Base-by-base conservation (phyloP, 305 asterid genomes). In the Fraxinus sp. region DNA sequence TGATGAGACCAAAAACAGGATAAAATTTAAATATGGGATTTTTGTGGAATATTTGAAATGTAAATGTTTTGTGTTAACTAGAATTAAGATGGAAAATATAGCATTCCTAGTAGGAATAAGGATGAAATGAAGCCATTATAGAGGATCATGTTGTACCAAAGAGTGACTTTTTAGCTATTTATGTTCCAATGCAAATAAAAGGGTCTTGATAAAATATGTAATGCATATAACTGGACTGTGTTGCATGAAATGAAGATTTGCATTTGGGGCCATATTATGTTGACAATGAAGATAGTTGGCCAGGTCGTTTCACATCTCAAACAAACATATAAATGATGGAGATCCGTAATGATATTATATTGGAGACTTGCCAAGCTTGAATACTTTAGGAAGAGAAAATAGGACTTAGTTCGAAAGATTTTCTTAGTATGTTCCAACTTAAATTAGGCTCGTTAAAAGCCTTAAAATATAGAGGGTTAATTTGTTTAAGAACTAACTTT, bases 281-380 rank as follows among this genome's bases (percentile, higher is more conserved):
- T 59, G 55, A 70, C 33, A 55, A 22, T 26, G 9, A 16, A 35
- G 39, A 75, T 76, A 7, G 20, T 20, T 79, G 39, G 55, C 72
- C 16, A 26, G 62, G 22, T 20, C 75, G 13, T 77, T 75, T 57
- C 75, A 46, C 86, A 33, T 80, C 13, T 81, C 77, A 59, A 82
- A 43, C 57, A 78, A 26, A 57, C 72, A 41, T 77, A 36, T 39
- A 43, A n/a, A 81, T 77, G 24, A 72, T 64, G 82, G 78, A 72
- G 82, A 52, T 52, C 64, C 64, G 22, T 52, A 52, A 52, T 52
- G 66, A 55, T 55, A 55, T n/a, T 55, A n/a, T 55, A 55, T 55
- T n/a, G 66, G 22, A 55, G 66, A 55, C 24, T 55, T 55, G 66
- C 9, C 10, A 55, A 55, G 24, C 6, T 55, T 55, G 66, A 22